These are phyloP conservation scores for Teratosphaeria pseudoeucalypti DNA, from an alignment of 2,329 filamentous ascomycete species.

Conservation along the genomic window DNA sequence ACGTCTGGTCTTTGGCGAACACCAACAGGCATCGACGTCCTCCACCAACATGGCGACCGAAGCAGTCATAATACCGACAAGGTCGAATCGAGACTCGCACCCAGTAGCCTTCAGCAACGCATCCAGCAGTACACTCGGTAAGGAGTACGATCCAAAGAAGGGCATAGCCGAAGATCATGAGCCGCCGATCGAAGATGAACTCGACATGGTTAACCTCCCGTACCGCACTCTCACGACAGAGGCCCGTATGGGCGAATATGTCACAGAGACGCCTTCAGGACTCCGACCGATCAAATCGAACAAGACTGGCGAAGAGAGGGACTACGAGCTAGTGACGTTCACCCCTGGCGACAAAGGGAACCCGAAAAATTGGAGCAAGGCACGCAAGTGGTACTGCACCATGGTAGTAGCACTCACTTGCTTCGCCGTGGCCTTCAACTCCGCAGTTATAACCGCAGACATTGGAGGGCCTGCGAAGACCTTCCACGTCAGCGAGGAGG, in stretches of 20 bases:
- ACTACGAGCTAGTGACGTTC: constrained; percentile 60
- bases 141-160: neutral
- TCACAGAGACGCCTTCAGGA: constrained; percentile 8
- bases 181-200: neutral
- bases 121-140: neutral
- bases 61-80: neutral
- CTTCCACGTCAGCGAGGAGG: constrained; percentile 62
- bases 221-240: constrained; percentile 11
- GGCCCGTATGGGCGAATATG: constrained; percentile 10
- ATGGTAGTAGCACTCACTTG: constrained; percentile 62
- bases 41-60: neutral
- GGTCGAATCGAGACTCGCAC: neutral
- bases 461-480: constrained; percentile 52
- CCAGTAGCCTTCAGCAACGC: neutral
- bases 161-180: neutral
- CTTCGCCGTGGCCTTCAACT: constrained; percentile 42
- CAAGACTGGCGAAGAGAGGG: constrained; percentile 5
- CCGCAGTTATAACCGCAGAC: constrained; percentile 69
- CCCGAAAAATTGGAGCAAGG: constrained; percentile 22
- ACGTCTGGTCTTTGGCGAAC: neutral
- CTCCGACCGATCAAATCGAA: constrained; percentile 5
- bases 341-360: constrained; percentile 39
- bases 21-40: neutral
- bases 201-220: constrained; percentile 11
- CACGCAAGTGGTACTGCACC: constrained; percentile 39